Conservation (phyloP, 106 monocot species). For the Posidonia australis region DNA sequence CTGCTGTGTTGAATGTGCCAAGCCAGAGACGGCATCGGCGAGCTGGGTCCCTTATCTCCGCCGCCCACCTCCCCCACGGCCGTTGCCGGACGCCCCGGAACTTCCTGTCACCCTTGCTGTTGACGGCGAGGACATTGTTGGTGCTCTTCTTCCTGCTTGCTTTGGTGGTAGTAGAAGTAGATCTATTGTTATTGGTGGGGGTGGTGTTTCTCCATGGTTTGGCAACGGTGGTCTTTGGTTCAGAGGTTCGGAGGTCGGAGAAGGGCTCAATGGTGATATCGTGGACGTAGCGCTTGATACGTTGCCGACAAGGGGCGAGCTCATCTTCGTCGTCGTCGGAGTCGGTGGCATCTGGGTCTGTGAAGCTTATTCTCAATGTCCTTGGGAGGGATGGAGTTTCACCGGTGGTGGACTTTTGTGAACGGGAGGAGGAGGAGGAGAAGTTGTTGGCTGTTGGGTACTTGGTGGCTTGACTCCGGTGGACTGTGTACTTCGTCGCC, state of each 20-base stretch:
- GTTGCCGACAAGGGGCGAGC: slow-evolving; percentile 3
- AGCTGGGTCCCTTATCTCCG: slow-evolving; percentile 65
- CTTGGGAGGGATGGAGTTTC: background rate
- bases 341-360: slow-evolving; percentile 60
- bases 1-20: slow-evolving; percentile 54
- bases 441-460: background rate
- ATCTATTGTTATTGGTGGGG: background rate
- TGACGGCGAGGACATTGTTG: background rate
- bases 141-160: background rate
- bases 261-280: slow-evolving; percentile 39
- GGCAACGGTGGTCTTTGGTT: background rate
- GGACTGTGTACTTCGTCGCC: background rate
- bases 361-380: slow-evolving; percentile 30
- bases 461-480: slow-evolving; percentile 1
- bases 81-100: slow-evolving; percentile 56
- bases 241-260: background rate
- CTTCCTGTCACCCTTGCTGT: slow-evolving; percentile 5
- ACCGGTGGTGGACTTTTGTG: background rate
- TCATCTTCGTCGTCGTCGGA: slow-evolving; percentile 36
- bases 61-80: slow-evolving; percentile 63
- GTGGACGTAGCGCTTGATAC: slow-evolving; percentile 14
- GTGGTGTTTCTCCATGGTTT: background rate
- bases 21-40: slow-evolving; percentile 52
- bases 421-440: background rate
- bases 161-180: background rate